phyloP scores from a whole-genome alignment of 2,329 filamentous ascomycete genomes.

The Zymoseptoria pseudotritici region DNA sequence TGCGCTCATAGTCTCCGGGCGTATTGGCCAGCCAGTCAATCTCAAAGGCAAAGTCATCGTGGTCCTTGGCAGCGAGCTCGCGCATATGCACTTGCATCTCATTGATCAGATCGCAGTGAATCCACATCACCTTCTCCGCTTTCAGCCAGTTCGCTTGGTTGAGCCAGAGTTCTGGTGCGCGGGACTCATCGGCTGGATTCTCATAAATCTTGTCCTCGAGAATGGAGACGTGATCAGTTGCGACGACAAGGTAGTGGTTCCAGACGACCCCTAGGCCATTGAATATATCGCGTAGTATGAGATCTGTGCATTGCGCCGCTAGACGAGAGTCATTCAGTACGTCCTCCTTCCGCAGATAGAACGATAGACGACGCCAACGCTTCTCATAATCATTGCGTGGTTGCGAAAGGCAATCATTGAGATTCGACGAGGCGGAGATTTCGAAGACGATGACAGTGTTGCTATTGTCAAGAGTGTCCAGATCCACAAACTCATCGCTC shows the following conservation, averaged over 20 bases:
- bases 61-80: slow-evolving; percentile 30
- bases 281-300: slow-evolving; percentile 45
- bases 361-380: slow-evolving; percentile 47
- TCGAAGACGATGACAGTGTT: slow-evolving; percentile 49
- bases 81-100: slow-evolving; percentile 39
- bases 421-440: slow-evolving; percentile 40
- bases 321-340: slow-evolving; percentile 37
- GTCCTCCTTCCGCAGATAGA: slow-evolving; percentile 42
- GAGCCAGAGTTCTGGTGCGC: slow-evolving; percentile 46
- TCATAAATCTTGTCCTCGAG: slow-evolving; percentile 48
- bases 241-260: slow-evolving; percentile 40
- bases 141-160: slow-evolving; percentile 47
- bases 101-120: slow-evolving; percentile 42
- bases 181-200: slow-evolving; percentile 45
- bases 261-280: slow-evolving; percentile 40
- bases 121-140: slow-evolving; percentile 45
- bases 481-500: slow-evolving; percentile 3
- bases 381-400: slow-evolving; percentile 45
- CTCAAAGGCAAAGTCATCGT: slow-evolving; percentile 24
- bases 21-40: slow-evolving; percentile 36
- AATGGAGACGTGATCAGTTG: slow-evolving; percentile 44
- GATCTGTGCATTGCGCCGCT: slow-evolving; percentile 43
- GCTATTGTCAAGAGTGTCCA: slow-evolving; percentile 38
- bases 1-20: slow-evolving; percentile 38
- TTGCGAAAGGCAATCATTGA: slow-evolving; percentile 44